Evolutionary conservation across 208 protist species (phyloP).

Genomic region (Phytomonas francai): DNA sequence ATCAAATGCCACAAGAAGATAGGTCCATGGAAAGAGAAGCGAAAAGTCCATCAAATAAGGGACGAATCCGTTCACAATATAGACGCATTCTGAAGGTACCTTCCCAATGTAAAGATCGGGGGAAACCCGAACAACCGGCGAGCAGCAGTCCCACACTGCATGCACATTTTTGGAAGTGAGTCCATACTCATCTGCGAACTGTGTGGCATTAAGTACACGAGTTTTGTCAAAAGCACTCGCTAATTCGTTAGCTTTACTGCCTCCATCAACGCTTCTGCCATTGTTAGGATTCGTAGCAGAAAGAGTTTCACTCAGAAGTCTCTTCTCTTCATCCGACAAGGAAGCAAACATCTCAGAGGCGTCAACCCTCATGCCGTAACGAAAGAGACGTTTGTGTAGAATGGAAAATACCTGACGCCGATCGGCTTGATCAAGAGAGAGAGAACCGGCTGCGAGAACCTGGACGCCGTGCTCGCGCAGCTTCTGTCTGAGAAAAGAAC

Average conservation of each 20-base stretch:
- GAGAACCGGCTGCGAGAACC: conserved; percentile 1
- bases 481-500: conserved; percentile 15
- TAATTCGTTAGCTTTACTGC: not conserved
- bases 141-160: conserved; percentile 27
- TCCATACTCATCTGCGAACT: conserved; percentile 23
- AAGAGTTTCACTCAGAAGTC: not conserved
- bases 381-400: conserved; percentile 34
- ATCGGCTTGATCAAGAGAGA: not conserved
- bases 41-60: not conserved
- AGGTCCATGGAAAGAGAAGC: not conserved
- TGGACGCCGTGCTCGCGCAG: conserved; percentile 13
- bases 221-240: not conserved
- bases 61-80: conserved; percentile 42
- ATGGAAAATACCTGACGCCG: conserved; percentile 1
- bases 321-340: not conserved
- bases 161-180: conserved; percentile 20
- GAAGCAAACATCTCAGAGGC: conserved; percentile 15
- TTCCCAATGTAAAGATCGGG: conserved; percentile 31
- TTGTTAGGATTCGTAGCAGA: not conserved
- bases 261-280: not conserved
- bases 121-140: conserved; percentile 17
- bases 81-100: conserved; percentile 23
- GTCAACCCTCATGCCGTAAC: conserved; percentile 32
- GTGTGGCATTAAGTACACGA: conserved; percentile 24
- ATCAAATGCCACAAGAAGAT: not conserved